These are phyloP conservation scores for Prunus yedoensis DNA, from an alignment of 331 rosid species.

Conservation along the genomic window DNA sequence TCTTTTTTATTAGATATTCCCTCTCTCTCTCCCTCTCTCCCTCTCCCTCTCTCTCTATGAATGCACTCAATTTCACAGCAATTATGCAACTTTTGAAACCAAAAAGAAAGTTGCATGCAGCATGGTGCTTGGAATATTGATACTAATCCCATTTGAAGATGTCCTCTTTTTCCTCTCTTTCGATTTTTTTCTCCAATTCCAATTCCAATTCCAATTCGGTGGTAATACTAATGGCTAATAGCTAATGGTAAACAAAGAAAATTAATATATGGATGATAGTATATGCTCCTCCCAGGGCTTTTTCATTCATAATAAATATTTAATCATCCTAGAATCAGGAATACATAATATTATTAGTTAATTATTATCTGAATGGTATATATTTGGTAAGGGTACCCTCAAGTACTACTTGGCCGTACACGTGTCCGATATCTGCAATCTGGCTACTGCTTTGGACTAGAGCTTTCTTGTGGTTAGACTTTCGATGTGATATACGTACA, in stretches of 20 bases:
- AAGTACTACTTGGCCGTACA: constrained; percentile 30
- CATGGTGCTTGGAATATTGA: constrained; percentile 31
- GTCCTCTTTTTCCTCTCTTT: constrained; percentile 50
- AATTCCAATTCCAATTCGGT: background rate
- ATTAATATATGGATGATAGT: too few relatives aligned
- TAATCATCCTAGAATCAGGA: too few relatives aligned
- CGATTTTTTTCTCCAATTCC: constrained; percentile 23
- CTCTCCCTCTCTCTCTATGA: constrained; percentile 24
- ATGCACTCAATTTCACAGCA: constrained; percentile 76
- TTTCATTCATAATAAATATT: too few relatives aligned
- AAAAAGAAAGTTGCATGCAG: constrained; percentile 65
- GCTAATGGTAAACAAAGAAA: too few relatives aligned
- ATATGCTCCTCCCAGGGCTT: too few relatives aligned
- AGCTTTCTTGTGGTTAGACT: background rate
- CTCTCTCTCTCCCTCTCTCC: background rate
- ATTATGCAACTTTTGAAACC: constrained; percentile 71
- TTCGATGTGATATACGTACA: constrained; percentile 13
- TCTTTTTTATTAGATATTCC: constrained; percentile 67
- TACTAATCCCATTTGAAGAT: constrained; percentile 86
- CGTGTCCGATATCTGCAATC: constrained; percentile 40
- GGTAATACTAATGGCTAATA: constrained; percentile 4
- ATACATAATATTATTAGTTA: background rate
- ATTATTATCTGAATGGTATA: constrained; percentile 26
- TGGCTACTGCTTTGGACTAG: constrained; percentile 16
- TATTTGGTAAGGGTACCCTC: constrained; percentile 24